These are phyloP conservation scores for Candida gorgasii DNA, from an alignment of 805 yeast genomes.

Conservation along the genomic window DNA sequence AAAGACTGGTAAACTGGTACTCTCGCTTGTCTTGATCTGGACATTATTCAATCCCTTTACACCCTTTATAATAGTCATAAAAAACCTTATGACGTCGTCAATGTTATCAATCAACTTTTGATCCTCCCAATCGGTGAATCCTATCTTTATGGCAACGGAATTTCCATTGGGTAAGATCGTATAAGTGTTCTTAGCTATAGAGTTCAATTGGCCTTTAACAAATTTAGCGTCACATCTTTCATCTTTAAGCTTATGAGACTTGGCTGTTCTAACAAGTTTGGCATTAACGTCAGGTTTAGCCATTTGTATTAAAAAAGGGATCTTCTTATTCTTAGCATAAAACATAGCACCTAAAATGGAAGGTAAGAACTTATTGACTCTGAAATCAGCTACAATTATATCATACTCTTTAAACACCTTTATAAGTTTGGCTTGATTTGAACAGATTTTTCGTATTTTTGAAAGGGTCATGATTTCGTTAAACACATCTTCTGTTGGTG, in stretches of 20 bases:
- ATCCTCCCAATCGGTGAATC: constrained; percentile 48
- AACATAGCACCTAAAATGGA: constrained; percentile 58
- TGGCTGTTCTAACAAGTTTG: constrained; percentile 27
- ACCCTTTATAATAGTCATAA: constrained; percentile 59
- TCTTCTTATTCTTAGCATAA: constrained; percentile 61
- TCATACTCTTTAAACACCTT: constrained; percentile 63
- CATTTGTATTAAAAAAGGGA: constrained; percentile 71
- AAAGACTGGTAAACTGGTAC: constrained; percentile 62
- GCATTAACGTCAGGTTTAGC: constrained; percentile 40
- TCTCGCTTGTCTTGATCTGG: constrained; percentile 65
- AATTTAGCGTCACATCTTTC: constrained; percentile 67
- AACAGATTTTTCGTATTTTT: constrained; percentile 49
- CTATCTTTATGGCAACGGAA: constrained; percentile 60
- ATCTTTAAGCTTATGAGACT: constrained; percentile 47
- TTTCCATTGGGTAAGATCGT: constrained; percentile 63
- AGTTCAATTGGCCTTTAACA: constrained; percentile 62
- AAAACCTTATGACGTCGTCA: constrained; percentile 48
- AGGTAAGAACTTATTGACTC: constrained; percentile 64
- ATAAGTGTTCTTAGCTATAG: constrained; percentile 62
- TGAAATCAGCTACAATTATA: constrained; percentile 64
- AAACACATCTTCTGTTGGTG: constrained; percentile 62
- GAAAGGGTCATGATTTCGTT: constrained; percentile 61
- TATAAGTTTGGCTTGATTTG: constrained; percentile 45
- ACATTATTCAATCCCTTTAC: constrained; percentile 29
- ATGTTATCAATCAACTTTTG: constrained; percentile 52